Evolutionary conservation across 2,329 filamentous ascomycete species (phyloP).

Genomic region (Septoria petroselini): DNA sequence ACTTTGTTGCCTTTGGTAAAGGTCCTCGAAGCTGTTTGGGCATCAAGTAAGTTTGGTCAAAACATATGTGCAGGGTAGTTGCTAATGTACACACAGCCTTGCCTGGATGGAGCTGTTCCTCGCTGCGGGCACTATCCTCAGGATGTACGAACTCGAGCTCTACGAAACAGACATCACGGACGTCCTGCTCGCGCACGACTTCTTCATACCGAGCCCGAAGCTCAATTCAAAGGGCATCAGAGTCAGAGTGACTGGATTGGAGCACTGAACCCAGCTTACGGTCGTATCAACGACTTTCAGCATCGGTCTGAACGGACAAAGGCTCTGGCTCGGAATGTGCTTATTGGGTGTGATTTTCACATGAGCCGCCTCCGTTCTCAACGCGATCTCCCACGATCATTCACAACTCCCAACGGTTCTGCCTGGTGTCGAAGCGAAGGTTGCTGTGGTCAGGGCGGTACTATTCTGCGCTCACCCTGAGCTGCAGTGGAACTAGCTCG

Average conservation of each 20-base stretch:
- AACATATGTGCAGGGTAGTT: slow-evolving; percentile 4
- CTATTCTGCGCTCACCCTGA: too few relatives aligned
- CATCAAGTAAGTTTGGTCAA: slow-evolving; percentile 22
- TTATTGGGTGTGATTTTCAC: too few relatives aligned
- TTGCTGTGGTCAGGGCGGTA: too few relatives aligned
- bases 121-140: slow-evolving; percentile 22
- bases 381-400: too few relatives aligned
- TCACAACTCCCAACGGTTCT: too few relatives aligned
- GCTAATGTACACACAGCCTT: slow-evolving; percentile 11
- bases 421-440: too few relatives aligned
- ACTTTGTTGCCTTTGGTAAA: slow-evolving; percentile 40
- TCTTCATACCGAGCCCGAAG: slow-evolving; percentile 25
- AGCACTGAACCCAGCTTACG: neutral
- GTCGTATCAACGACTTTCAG: too few relatives aligned
- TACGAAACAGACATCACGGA: slow-evolving; percentile 23
- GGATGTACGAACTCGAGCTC: slow-evolving; percentile 26
- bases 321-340: too few relatives aligned
- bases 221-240: slow-evolving; percentile 27
- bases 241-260: slow-evolving; percentile 19
- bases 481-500: too few relatives aligned
- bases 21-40: slow-evolving; percentile 37
- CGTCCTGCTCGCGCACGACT: slow-evolving; percentile 24
- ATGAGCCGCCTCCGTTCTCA: too few relatives aligned
- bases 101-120: slow-evolving; percentile 32
- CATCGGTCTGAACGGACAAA: too few relatives aligned